phyloP scores from a whole-genome alignment of 2,329 filamentous ascomycete genomes.

The Verticillium alfalfae region DNA sequence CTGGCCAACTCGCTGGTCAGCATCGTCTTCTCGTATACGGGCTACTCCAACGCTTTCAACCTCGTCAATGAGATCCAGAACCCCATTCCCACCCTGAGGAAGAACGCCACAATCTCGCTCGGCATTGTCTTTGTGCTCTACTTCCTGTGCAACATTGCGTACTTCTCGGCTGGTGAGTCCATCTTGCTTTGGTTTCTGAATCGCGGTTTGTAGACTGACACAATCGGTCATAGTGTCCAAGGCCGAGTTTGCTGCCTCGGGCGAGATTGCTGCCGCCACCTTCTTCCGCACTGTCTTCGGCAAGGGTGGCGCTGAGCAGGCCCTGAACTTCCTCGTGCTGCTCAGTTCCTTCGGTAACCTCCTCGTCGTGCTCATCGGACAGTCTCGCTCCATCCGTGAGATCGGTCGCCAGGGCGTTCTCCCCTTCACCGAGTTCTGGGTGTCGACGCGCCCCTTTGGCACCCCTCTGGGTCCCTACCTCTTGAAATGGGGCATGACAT shows the following conservation, averaged over 20 bases:
- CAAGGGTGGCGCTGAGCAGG: constrained; percentile 37
- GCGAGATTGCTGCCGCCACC: constrained; percentile 48
- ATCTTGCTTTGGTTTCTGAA: not conserved
- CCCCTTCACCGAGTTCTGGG: constrained; percentile 57
- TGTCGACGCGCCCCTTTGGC: constrained; percentile 56
- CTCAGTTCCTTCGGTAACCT: constrained; percentile 56
- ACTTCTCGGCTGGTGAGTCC: constrained; percentile 45
- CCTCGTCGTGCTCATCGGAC: constrained; percentile 47
- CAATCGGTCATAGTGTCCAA: constrained; percentile 33
- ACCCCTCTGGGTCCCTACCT: constrained; percentile 56
- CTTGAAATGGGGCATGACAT: constrained; percentile 51
- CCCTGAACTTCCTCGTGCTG: constrained; percentile 51
- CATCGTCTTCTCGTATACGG: constrained; percentile 53
- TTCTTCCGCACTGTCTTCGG: constrained; percentile 58
- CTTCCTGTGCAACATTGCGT: constrained; percentile 52
- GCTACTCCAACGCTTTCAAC: constrained; percentile 56
- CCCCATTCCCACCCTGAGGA: constrained; percentile 49
- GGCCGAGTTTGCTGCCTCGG: constrained; percentile 44
- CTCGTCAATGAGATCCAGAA: constrained; percentile 58
- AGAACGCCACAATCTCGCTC: constrained; percentile 42
- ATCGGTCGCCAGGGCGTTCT: constrained; percentile 57
- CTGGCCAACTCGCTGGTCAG: constrained; percentile 45
- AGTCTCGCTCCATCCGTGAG: constrained; percentile 53
- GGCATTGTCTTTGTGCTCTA: constrained; percentile 48
- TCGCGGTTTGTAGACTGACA: not conserved